A percentile compares a stretch with the other conserved stretches of the same genome.
phyloP scores from a whole-genome alignment of 768 basidiomycete species.

The Clavulina sp. region DNA sequence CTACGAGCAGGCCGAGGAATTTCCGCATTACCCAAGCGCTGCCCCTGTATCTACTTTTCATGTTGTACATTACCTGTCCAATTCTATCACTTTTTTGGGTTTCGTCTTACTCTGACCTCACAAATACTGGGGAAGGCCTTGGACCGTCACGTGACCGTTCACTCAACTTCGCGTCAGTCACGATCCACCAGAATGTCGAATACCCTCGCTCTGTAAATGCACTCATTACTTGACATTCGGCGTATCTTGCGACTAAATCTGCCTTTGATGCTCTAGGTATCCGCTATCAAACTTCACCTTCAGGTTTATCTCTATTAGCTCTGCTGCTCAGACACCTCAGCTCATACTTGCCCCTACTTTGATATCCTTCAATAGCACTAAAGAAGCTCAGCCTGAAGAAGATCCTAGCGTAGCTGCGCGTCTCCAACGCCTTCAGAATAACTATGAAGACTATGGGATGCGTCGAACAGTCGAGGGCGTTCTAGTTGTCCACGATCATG shows the following conservation, averaged over 20 bases:
- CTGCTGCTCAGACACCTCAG: not conserved
- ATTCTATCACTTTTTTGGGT: no score
- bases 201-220: conserved; percentile 15
- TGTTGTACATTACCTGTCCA: no score
- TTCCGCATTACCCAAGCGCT: no score
- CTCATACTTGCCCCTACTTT: not conserved
- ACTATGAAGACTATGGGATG: conserved; percentile 97
- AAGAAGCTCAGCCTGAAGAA: conserved; percentile 93
- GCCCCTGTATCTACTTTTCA: no score
- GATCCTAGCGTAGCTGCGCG: conserved; percentile 92
- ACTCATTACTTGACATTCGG: not conserved
- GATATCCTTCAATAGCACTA: conserved; percentile 40
- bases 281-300: conserved; percentile 86
- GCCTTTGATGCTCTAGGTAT: conserved; percentile 30
- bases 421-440: conserved; percentile 82
- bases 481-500: conserved; percentile 86
- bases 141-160: not conserved
- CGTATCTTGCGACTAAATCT: not conserved
- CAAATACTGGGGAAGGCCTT: no score
- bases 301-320: conserved; percentile 31
- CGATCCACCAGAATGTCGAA: conserved; percentile 13
- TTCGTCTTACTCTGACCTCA: no score
- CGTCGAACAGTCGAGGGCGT: conserved; percentile 83
- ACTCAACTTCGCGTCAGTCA: not conserved
- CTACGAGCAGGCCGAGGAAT: no score